Base-by-base conservation (phyloP, 1,284 basidiomycete species). In the Ganoderma resinaceum region DNA sequence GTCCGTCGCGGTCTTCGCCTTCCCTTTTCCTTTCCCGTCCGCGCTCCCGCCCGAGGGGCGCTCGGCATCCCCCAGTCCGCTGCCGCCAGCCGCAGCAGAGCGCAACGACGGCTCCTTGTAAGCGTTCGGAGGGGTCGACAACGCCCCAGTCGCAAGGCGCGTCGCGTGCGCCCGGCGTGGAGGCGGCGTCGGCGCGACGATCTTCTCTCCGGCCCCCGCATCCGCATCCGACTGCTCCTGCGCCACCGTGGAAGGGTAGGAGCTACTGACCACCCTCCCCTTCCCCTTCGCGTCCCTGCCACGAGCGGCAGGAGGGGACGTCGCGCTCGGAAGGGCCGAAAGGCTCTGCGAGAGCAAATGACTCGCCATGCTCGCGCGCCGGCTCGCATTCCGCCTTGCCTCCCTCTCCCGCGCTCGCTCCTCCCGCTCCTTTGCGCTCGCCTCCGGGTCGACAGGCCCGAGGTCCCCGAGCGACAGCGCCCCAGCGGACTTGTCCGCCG, bases 311-410 rank as follows among this genome's bases (percentile, higher is more conserved):
- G 84, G 23, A 73, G 70, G 53, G 12, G 81, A 75, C 35, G 83
- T 79, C 23, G 82, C 78, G 59, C 81, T 76, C 52, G 85, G 84
- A 20, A 86, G 73, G 0, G 82, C 79, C 37, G 80, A 85, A 29
- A 90, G 74, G 14, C 88, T 88, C 74, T 87, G 85, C 6, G 88
- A 84, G 37, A 91, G 84, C 2, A 86, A 81, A 64, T 87, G 83
- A 23, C 86, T 85, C 0, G 87, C 87, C 76, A 89, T 80, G 31
- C 89, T 90, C 9, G 88, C 88, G 11, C 88, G 81, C 37, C 85
- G 81, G 26, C 87, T 89, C 8, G 83, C 83, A 69, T 84, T 79
- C 53, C 77, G 74, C 66, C 76, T 75, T 59, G 70, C 69, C 23
- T 70, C 73, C 52, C 67, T 64, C 52, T 69, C 70, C 46, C 67